Conservation (phyloP, 2,329 filamentous ascomycete species). For the Trichoderma guizhouense region DNA sequence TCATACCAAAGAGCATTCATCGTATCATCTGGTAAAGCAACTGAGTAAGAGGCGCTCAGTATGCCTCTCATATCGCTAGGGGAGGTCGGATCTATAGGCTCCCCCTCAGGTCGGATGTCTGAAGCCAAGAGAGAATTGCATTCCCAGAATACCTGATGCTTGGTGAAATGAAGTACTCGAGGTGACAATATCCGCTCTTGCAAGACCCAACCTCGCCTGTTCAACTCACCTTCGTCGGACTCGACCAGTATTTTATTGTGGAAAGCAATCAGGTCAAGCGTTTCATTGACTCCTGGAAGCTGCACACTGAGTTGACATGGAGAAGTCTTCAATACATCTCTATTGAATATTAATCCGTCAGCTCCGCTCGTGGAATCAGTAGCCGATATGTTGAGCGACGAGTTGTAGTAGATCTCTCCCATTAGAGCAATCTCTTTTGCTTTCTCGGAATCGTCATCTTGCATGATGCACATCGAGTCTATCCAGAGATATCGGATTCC, state of each 20-base stretch:
- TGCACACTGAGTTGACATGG: conserved; percentile 12
- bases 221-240: neutral
- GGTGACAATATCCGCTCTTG: conserved; percentile 13
- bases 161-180: neutral
- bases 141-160: neutral
- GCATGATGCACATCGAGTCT: conserved; percentile 13
- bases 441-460: conserved; percentile 13
- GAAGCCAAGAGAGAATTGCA: neutral
- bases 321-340: conserved; percentile 10
- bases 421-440: conserved; percentile 18
- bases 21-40: neutral
- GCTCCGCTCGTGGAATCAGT: conserved; percentile 16
- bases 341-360: conserved; percentile 13
- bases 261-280: neutral
- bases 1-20: neutral
- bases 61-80: neutral
- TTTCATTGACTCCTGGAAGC: neutral
- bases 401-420: conserved; percentile 22
- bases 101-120: neutral
- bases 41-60: neutral
- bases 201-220: conserved; percentile 13
- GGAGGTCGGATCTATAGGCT: neutral
- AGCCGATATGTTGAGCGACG: conserved; percentile 21
- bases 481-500: conserved; percentile 2
- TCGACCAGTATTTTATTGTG: neutral